A percentile compares a stretch with the other conserved stretches of the same genome.
phyloP scores from a whole-genome alignment of 345 rosid species.

The Pelargonium nanum region DNA sequence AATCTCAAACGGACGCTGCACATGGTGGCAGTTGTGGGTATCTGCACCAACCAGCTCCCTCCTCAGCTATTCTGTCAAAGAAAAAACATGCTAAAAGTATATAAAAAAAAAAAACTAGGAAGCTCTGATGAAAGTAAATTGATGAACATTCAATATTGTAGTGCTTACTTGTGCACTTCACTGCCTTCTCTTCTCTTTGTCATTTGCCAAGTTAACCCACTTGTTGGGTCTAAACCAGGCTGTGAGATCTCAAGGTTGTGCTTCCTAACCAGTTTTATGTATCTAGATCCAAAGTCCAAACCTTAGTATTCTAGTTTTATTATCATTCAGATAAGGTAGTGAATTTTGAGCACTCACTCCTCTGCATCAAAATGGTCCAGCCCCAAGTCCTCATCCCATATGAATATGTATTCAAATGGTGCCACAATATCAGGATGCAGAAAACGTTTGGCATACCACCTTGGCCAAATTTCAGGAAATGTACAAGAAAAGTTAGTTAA shows the following conservation, averaged over 20 bases:
- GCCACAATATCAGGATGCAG: constrained; percentile 86
- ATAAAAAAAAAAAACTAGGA: too few species aligned
- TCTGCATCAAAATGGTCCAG: constrained; percentile 73
- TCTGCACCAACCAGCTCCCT: constrained; percentile 78
- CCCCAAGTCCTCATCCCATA: constrained; percentile 99
- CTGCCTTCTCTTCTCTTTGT: constrained; percentile 63
- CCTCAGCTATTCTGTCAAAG: constrained; percentile 53
- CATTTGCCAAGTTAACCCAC: constrained; percentile 89
- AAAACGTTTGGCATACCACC: constrained; percentile 99
- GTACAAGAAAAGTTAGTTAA: neutral
- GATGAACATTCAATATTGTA: neutral
- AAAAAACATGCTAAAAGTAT: neutral
- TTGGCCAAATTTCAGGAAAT: constrained; percentile 8
- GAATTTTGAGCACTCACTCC: constrained; percentile 39
- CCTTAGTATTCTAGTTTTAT: too few species aligned
- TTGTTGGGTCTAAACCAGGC: constrained; percentile 78
- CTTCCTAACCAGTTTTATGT: constrained; percentile 64
- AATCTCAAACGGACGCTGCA: constrained; percentile 61
- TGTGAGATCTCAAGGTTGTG: constrained; percentile 89
- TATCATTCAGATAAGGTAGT: neutral
- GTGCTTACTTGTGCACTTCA: constrained; percentile 83
- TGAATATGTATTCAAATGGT: constrained; percentile 74
- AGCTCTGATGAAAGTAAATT: neutral
- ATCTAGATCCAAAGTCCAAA: constrained; percentile 25
- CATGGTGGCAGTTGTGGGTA: constrained; percentile 82